Evolutionary conservation across 345 rosid genomes (phyloP), one percentile per base, ranked within the genome.

Genomic region (Noccaea bulbosa): DNA sequence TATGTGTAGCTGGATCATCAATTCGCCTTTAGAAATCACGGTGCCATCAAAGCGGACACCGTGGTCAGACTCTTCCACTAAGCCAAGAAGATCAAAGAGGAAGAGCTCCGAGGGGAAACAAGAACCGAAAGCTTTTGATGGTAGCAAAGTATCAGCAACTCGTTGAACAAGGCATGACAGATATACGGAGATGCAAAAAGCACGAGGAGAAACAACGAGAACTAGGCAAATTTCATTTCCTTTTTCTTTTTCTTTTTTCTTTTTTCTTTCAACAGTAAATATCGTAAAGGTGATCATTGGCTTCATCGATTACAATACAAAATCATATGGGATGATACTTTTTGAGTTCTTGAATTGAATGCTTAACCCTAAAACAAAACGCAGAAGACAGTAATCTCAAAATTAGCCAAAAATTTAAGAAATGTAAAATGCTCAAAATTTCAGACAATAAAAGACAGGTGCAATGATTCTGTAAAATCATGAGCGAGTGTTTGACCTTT

Each of bases 1-100:
- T 75, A 49, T 30, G 37, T 59, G 61, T 86, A 94, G 97, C 60
- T 94, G 99, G 99, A 81, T 89, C 53, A 87, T 91, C 20, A 90
- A 89, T 57, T 93, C 95, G 11, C 95, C 92, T 12, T 73, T 89
- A 77, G 96, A 91, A 33, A 84, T 91, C 71, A 88, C 95, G 5
- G 83, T 89, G 52, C 95, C 95, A 41, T 82, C 99, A 3, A 89
- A 89, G 67, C 86, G 79, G 15, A 89, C 97, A 16, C 96, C 93
- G 3, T 91, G 96, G 95, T 89, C 89, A 15, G 95, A 85, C 65
- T 71, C 88, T 33, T 89, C 96, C 9, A 30, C 87, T 24, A 93
- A 85, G 83, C 69, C 80, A 44, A 80, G 92, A 77, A 76, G 84
- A 81, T 70, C 92, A 14, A 85, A 76, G 80, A 85, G 80, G 39